Evolutionary conservation across 345 rosid genomes (phyloP).

Genomic region (Kandelia obovata): DNA sequence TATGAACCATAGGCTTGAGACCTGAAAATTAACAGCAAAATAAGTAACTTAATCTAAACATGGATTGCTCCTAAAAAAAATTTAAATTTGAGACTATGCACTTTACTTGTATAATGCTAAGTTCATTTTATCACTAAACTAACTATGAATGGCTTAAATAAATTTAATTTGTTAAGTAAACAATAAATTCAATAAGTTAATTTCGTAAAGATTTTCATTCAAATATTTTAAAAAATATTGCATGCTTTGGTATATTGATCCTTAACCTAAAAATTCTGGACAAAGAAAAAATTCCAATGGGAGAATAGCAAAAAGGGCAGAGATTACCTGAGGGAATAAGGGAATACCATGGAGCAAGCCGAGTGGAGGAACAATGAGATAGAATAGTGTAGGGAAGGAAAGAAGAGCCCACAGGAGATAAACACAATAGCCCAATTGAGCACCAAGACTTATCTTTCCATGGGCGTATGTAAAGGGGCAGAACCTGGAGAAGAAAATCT

Average conservation of each 20-base stretch:
- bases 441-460: slow-evolving; percentile 25
- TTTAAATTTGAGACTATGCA: no score
- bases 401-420: slow-evolving; percentile 37
- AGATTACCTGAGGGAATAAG: slow-evolving; percentile 41
- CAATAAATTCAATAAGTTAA: no score
- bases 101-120: no score
- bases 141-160: no score
- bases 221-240: no score
- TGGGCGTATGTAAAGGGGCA: slow-evolving; percentile 35
- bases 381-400: slow-evolving; percentile 28
- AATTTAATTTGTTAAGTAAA: no score
- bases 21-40: slow-evolving; percentile 5
- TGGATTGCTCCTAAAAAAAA: no score
- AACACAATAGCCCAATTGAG: slow-evolving; percentile 34
- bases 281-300: not conserved
- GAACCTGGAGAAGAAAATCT: slow-evolving; percentile 38
- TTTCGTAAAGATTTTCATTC: no score
- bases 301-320: not conserved
- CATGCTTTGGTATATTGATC: no score
- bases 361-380: slow-evolving; percentile 30
- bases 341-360: slow-evolving; percentile 32
- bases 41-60: no score
- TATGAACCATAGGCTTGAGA: slow-evolving; percentile 19
- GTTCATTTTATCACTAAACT: no score
- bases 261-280: not conserved